Percentiles rank a stretch among this genome's conserved stretches.
These are phyloP conservation scores for Zoysia pacifica DNA, from an alignment of 176 grass and related monocot genomes.

Conservation along the genomic window DNA sequence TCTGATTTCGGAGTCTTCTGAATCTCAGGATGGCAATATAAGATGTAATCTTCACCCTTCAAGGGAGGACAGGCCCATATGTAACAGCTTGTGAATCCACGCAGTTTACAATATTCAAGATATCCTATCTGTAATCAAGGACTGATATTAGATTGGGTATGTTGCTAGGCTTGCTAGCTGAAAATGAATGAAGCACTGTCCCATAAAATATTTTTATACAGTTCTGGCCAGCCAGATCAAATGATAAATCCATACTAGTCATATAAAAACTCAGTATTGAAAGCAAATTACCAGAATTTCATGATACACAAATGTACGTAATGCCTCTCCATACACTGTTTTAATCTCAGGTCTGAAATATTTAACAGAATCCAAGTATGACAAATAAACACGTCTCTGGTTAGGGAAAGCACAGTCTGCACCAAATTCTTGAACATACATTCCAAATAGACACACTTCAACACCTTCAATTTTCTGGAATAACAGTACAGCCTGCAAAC, in stretches of 20 bases:
- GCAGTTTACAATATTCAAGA: conserved; percentile 99
- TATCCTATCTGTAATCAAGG: conserved; percentile 86
- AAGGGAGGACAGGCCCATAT: conserved; percentile 99
- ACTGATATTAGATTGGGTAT: conserved; percentile 25
- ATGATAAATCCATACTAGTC: conserved; percentile 23
- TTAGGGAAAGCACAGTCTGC: conserved; percentile 83
- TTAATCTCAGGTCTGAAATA: conserved; percentile 96
- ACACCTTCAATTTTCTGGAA: conserved; percentile 99
- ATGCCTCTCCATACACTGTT: conserved; percentile 76
- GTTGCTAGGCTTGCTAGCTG: conserved; percentile 24
- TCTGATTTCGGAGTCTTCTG: conserved; percentile 99
- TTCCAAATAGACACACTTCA: conserved; percentile 99
- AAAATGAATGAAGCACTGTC: neutral
- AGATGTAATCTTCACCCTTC: conserved; percentile 99
- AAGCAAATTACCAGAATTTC: conserved; percentile 87
- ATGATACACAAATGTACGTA: conserved; percentile 94
- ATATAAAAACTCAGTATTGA: conserved; percentile 11
- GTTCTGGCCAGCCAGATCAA: conserved; percentile 28
- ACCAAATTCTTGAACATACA: conserved; percentile 99
- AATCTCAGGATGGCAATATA: conserved; percentile 99
- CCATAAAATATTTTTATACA: conserved; percentile 10
- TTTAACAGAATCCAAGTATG: conserved; percentile 99
- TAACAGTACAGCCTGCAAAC: conserved; percentile 87
- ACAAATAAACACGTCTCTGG: conserved; percentile 94
- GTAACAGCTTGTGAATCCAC: conserved; percentile 99